A percentile compares a stretch with the other conserved stretches of the same genome.
phyloP scores from a whole-genome alignment of 2,329 filamentous ascomycete genomes.

The Aspergillus sp. region DNA sequence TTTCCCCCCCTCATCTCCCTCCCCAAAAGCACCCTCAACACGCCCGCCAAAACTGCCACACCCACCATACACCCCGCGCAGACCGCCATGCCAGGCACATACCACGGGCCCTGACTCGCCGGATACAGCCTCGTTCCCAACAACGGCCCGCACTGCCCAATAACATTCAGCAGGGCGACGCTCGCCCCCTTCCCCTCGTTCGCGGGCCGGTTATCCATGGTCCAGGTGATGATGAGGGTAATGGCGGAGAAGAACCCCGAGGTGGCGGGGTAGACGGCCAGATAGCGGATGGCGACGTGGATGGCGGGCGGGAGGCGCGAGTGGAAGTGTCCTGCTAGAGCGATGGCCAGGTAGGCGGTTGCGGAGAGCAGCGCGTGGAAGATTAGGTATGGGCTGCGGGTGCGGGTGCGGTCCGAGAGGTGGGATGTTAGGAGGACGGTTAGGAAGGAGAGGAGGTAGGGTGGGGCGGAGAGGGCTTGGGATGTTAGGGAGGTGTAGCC shows the following conservation, averaged over 20 bases:
- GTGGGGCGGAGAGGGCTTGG: constrained; percentile 78
- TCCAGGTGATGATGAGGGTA: constrained; percentile 84
- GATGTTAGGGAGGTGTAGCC: constrained; percentile 67
- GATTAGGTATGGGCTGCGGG: constrained; percentile 68
- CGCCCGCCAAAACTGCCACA: constrained; percentile 59
- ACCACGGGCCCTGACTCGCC: constrained; percentile 59
- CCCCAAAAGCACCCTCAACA: constrained; percentile 57
- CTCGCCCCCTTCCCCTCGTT: constrained; percentile 71
- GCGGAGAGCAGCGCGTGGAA: constrained; percentile 70
- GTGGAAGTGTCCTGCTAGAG: constrained; percentile 53
- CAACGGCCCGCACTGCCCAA: constrained; percentile 78
- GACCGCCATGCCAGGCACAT: constrained; percentile 62
- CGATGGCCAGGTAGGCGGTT: constrained; percentile 63
- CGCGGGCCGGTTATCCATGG: constrained; percentile 77
- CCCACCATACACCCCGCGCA: constrained; percentile 65
- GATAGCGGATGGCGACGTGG: constrained; percentile 59
- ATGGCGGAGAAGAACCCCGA: constrained; percentile 82
- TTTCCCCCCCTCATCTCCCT: constrained; percentile 48
- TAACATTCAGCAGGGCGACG: constrained; percentile 76
- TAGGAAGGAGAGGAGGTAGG: constrained; percentile 75
- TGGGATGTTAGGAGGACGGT: constrained; percentile 71
- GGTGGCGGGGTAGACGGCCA: constrained; percentile 75
- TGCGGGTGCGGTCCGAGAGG: constrained; percentile 66
- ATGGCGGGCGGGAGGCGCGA: constrained; percentile 32
- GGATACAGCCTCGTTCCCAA: constrained; percentile 70